Evolutionary conservation across 2,329 filamentous ascomycete genomes (phyloP).

Genomic region (Microdochium bolleyi): DNA sequence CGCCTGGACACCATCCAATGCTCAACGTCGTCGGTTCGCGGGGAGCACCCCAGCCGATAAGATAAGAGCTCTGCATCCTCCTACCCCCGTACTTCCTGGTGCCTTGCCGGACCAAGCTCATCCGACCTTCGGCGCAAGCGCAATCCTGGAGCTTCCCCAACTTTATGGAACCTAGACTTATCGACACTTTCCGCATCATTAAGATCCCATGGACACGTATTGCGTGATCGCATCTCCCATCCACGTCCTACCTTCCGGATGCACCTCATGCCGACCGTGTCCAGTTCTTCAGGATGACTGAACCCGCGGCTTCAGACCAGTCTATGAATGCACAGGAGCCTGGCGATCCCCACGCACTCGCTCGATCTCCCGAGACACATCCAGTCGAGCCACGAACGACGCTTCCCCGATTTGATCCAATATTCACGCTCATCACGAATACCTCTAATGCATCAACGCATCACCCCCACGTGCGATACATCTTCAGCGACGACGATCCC

Average conservation of each 20-base stretch:
- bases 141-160: background rate
- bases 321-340: constrained; percentile 4
- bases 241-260: background rate
- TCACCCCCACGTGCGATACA: constrained; percentile 83
- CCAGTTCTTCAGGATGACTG: constrained; percentile 16
- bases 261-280: constrained; percentile 10
- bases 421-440: constrained; percentile 83
- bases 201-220: background rate
- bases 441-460: constrained; percentile 62
- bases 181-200: background rate
- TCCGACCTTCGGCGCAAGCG: background rate
- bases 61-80: constrained; percentile 10
- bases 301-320: constrained; percentile 11
- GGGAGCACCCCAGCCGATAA: constrained; percentile 14
- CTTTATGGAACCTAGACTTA: background rate
- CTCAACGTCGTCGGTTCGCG: background rate
- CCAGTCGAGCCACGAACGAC: background rate
- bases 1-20: background rate
- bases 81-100: background rate
- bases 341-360: background rate
- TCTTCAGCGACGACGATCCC: constrained; percentile 87
- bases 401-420: constrained; percentile 56
- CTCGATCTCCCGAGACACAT: background rate
- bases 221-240: background rate
- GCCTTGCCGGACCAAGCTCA: background rate